phyloP scores from a whole-genome alignment of 352 stramenopile species.

The Heterotrichella gracilis region DNA sequence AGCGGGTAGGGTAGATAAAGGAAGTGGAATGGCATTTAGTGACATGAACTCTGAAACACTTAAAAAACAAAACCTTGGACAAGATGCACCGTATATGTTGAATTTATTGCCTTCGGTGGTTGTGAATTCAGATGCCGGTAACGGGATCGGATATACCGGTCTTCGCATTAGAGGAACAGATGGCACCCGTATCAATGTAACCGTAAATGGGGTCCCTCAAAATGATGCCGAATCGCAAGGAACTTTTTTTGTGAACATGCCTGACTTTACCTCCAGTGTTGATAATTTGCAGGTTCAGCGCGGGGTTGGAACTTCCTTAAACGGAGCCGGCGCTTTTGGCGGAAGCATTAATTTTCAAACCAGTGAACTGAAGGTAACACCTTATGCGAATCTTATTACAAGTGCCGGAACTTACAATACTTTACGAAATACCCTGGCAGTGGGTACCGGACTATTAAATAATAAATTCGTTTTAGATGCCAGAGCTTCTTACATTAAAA shows the following conservation, averaged over 20 bases:
- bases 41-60: background rate
- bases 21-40: background rate
- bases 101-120: background rate
- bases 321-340: background rate
- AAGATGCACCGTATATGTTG: background rate
- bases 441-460: background rate
- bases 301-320: background rate
- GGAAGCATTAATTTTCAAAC: conserved; percentile 1
- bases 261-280: background rate
- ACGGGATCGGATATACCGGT: background rate
- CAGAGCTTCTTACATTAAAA: background rate
- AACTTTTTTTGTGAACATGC: background rate
- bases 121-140: background rate
- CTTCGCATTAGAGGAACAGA: background rate
- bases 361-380: background rate
- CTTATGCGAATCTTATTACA: background rate
- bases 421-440: background rate
- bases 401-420: background rate
- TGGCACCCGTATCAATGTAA: background rate
- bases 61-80: background rate
- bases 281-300: background rate
- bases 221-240: background rate
- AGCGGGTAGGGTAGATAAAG: background rate
- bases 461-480: background rate
- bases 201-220: background rate